Evolutionary conservation across 2,329 filamentous ascomycete species (phyloP), one percentile per base, ranked within the genome.

Genomic region (Dendryphion nanum): DNA sequence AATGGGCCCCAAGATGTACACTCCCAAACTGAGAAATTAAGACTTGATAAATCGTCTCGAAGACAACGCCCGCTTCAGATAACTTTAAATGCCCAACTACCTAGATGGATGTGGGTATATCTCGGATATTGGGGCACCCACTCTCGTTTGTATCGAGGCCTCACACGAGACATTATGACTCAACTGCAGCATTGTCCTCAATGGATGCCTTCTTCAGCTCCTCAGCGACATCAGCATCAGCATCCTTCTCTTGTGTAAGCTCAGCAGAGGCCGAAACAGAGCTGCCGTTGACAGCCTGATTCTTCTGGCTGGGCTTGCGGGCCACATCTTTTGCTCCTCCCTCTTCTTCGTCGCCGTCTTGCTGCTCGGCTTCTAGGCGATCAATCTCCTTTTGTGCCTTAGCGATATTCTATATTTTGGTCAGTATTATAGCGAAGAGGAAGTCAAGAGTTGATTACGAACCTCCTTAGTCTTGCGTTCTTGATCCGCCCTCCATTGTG

Each of bases 311-410:
- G 15, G 71, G 70, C 63, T 80, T 79, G 65, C 76, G 76, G 18
- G 69, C 69, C n/a, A 64, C 65, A 33, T 76, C 75, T 35, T 77
- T 80, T 37, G 81, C 75, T 40, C 72, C 70, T 46, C 73, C 67
- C 42, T 63, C 57, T 42, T 72, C 73, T 48, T 76, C 72, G n/a
- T 70, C 57, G 68, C 83, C 82, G n/a, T n/a, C n/a, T n/a, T n/a
- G n/a, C 10, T 30, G 10, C 64, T 96, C 91, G 39, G 77, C 72
- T 53, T 83, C 80, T 30, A 97, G 80, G 53, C 83, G 83, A 64
- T 90, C 88, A 47, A 98, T 94, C 69, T 96, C 89, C 70, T 91
- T 91, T 76, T 95, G 86, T 45, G 93, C 93, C 71, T 96, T 95
- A 48, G 89, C 87, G 45, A 97, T 85, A 76, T 98, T 98, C 93